Conservation (phyloP, 768 basidiomycete genomes). For the Rhodosporidiobolus odoratus region DNA sequence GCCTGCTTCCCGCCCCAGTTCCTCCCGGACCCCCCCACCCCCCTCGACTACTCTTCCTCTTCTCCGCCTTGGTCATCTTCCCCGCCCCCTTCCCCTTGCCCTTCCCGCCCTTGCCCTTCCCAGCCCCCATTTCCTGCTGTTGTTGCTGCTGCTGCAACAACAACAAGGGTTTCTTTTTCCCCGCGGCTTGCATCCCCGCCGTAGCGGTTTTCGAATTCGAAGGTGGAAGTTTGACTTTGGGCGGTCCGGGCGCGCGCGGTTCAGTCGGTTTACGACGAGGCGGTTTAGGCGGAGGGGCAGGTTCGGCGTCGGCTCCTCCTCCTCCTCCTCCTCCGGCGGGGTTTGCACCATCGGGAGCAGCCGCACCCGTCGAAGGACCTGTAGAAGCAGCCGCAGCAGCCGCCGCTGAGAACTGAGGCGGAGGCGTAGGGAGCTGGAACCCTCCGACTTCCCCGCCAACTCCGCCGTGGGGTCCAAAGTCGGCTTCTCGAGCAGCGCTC, state of each 20-base stretch:
- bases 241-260: too few species aligned
- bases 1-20: constrained; percentile 1
- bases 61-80: background rate
- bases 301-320: background rate
- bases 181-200: too few species aligned
- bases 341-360: too few species aligned
- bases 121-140: too few species aligned
- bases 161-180: background rate
- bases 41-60: constrained; percentile 8
- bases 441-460: too few species aligned
- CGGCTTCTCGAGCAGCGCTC: too few species aligned
- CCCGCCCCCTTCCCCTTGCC: background rate
- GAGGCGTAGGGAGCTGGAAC: too few species aligned
- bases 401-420: background rate
- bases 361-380: background rate
- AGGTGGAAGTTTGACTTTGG: too few species aligned
- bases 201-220: background rate
- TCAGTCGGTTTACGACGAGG: too few species aligned
- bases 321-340: background rate
- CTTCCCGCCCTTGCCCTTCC: background rate
- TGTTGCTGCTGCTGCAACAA: background rate
- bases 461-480: too few species aligned
- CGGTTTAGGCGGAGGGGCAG: too few species aligned
- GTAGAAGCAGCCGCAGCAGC: background rate
- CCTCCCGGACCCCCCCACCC: constrained; percentile 26